Evolutionary conservation across 768 basidiomycete genomes (phyloP).

Genomic region (Tubosaeta sp.): DNA sequence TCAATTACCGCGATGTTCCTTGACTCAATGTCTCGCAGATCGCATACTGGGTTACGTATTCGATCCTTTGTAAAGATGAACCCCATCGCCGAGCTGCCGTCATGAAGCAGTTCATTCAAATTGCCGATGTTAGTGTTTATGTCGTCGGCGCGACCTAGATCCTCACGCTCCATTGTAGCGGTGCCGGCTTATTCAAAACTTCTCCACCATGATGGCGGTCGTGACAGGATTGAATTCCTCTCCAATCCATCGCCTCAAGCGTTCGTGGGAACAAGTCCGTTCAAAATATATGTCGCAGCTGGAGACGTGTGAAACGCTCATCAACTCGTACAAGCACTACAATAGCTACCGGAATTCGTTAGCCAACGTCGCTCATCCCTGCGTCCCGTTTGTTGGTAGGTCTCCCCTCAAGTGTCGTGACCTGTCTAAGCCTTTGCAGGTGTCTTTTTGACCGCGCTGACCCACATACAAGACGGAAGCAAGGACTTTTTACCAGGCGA

Average conservation of each 20-base stretch:
- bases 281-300: slow-evolving; percentile 46
- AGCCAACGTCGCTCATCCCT: slow-evolving; percentile 55
- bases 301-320: slow-evolving; percentile 50
- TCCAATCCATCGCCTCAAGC: slow-evolving; percentile 58
- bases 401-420: not conserved
- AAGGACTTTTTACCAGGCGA: slow-evolving; percentile 42
- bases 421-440: slow-evolving; percentile 34
- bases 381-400: slow-evolving; percentile 68
- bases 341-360: slow-evolving; percentile 55
- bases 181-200: slow-evolving; percentile 61
- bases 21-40: slow-evolving; percentile 30
- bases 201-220: slow-evolving; percentile 63
- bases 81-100: slow-evolving; percentile 54
- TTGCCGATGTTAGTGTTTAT: slow-evolving; percentile 54
- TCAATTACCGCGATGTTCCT: not conserved
- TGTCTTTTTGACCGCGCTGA: slow-evolving; percentile 55
- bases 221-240: slow-evolving; percentile 66
- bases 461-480: slow-evolving; percentile 61
- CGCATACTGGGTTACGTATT: slow-evolving; percentile 58
- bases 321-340: slow-evolving; percentile 68
- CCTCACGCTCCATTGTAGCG: slow-evolving; percentile 36
- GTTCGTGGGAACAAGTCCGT: slow-evolving; percentile 59
- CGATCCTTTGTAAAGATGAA: slow-evolving; percentile 53
- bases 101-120: slow-evolving; percentile 63
- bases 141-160: not conserved